Base-by-base conservation (phyloP, 768 basidiomycete genomes). In the Auricularia cornea region DNA sequence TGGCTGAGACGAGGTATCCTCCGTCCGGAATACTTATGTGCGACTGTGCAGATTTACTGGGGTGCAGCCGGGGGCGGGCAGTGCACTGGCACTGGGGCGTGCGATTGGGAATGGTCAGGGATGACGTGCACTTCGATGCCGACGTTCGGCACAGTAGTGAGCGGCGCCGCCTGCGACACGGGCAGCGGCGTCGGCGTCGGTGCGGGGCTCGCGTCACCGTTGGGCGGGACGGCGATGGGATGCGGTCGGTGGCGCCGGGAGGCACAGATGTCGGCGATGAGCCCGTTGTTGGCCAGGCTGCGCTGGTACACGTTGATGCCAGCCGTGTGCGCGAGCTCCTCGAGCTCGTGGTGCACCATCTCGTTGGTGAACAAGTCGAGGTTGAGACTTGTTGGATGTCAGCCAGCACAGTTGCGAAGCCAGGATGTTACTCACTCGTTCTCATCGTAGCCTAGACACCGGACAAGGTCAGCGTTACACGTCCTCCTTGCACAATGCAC, bases 341-440 rank as follows among this genome's bases (percentile, higher is more conserved):
- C 79, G 52, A 87, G 78, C 67, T 87, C 85, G n/a, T 75, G 72
- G 59, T 79, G 79, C 57, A 88, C 76, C 65, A 88, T 80, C 28
- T 80, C 78, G 28, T 75, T 76, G 70, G 83, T 86, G 75, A 86
- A 86, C 57, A 85, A 72, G 71, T 87, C 86, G 26, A 88, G 78
- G 66, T 88, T 85, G 33, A 88, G 79, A 14, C 10, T n/a, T 5
- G 28, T n/a, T 12, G 51, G 44, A 56, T n/a, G 51, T 32, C 28
- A 61, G n/a, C 59, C 18, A 3, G 59, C 14, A 12, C 57, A n/a
- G 48, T 28, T 51, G 35, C 57, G 38, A 60, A 14, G 31, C n/a
- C 6, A 57, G 33, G 20, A 29, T 23, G 44, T 12, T 60, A 18
- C 38, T 41, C 66, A 83, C 83, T 57, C 54, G 54, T 57, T 57